Conservation (phyloP, 345 rosid species). For the Nephelium lappaceum region DNA sequence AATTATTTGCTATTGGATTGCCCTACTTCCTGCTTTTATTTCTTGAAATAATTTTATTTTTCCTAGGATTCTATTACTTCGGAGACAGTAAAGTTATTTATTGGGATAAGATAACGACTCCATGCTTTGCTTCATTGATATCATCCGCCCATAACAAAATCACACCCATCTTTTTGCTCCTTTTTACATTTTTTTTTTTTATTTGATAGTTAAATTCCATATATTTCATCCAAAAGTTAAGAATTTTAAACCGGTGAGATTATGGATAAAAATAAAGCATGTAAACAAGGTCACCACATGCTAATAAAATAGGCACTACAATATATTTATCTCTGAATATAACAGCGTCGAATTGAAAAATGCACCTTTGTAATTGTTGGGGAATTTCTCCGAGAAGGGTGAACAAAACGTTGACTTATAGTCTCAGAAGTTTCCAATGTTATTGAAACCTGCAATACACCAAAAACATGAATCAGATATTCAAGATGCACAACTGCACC, state of each 20-base stretch:
- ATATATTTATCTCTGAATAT: too few relatives aligned
- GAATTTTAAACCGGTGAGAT: neutral
- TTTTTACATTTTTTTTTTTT: neutral
- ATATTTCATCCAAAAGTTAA: neutral
- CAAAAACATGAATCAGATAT: constrained; percentile 22
- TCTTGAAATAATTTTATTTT: neutral
- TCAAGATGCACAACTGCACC: constrained; percentile 19
- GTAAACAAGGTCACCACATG: constrained; percentile 1
- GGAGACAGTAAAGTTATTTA: neutral
- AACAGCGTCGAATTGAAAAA: neutral
- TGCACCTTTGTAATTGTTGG: constrained; percentile 82
- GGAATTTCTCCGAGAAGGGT: constrained; percentile 86
- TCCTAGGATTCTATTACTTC: neutral
- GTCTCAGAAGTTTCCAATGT: constrained; percentile 90
- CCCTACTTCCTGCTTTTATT: neutral
- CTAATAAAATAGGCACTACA: constrained; percentile 3
- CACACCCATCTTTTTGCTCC: neutral
- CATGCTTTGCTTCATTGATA: neutral
- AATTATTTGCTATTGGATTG: neutral
- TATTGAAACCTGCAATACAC: constrained; percentile 61
- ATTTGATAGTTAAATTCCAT: neutral
- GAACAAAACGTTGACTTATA: constrained; percentile 62
- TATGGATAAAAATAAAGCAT: neutral
- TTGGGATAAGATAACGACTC: neutral
- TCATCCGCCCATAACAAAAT: neutral